Conservation (phyloP, 192 early-diverging fungal genomes). For the Chytriomyces sp. region DNA sequence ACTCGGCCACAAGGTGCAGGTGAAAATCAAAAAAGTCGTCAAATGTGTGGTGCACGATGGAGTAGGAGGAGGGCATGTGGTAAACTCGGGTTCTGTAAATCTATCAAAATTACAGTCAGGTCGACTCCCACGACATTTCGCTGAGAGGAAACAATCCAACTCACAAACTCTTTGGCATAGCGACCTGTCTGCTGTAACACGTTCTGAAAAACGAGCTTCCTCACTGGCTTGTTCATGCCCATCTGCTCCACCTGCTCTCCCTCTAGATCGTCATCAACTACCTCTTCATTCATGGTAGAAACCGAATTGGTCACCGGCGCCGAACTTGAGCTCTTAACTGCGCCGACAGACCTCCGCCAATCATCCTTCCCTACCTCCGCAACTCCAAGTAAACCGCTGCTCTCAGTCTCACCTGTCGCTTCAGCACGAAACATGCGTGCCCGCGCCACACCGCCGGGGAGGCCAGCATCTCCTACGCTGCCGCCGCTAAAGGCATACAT, state of each 20-base stretch:
- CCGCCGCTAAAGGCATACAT: neutral
- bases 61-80: slow-evolving; percentile 14
- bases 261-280: neutral
- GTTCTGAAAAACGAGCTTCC: slow-evolving; percentile 36
- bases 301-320: neutral
- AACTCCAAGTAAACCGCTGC: neutral
- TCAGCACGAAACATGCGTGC: neutral
- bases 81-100: slow-evolving; percentile 44
- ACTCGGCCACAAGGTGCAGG: slow-evolving; percentile 56
- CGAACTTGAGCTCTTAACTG: neutral
- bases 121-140: neutral
- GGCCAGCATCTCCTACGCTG: neutral
- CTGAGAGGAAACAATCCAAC: neutral
- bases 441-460: neutral
- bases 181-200: slow-evolving; percentile 23
- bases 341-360: neutral
- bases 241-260: slow-evolving; percentile 10
- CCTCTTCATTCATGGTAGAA: slow-evolving; percentile 23
- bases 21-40: slow-evolving; percentile 63
- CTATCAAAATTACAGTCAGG: slow-evolving; percentile 24
- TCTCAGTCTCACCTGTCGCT: neutral
- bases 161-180: slow-evolving; percentile 24
- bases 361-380: neutral
- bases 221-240: slow-evolving; percentile 50
- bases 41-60: slow-evolving; percentile 44